Base-by-base conservation (phyloP, 169 alveolate species). In the Plasmodium coatneyi region DNA sequence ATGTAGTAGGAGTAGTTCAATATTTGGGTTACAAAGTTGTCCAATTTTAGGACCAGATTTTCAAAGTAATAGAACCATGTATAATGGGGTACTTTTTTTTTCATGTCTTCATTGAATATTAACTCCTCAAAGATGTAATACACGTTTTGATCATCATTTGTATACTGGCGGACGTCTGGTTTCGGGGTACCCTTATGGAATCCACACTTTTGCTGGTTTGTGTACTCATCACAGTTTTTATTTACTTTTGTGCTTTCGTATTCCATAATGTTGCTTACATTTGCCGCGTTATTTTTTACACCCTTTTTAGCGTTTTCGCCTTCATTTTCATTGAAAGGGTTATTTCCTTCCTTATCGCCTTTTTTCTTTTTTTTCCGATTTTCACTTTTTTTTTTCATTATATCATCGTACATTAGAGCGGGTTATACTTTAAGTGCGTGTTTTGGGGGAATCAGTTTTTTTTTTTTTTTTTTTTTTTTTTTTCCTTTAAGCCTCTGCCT, bases 61-160 rank as follows among this genome's bases (percentile, higher is more conserved):
- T 86, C 93, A 36, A 86, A 86, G 80, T 49, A 86, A 74, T 86
- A 86, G 76, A 86, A 76, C 93, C 93, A 86, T 76, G 93, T 86
- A 56, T 86, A 86, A 32, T 46, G 52, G 32, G 66, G 32, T 78
- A 86, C 49, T 9, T 30, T 86, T 52, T 30, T 86, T 16, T 56
- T 86, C 79, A 86, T 41, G 41, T 86, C 66, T 41, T 86, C 49
- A 74, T 86, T 86, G 30, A 74, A 30, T 74, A 32, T 70, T 86
- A 86, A 86, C 32, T 86, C 84, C 30, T 86, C 93, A 60, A 70
- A 86, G 14, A 86, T 86, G 80, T 39, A 54, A 76, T 86, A 86
- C 46, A 28, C 78, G 32, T 86, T 86, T 74, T 49, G 36, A 19
- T 74, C 80, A 25, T 78, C 93, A 14, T 74, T 60, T 76, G 46